Conservation (phyloP, 1,284 basidiomycete genomes). For the Melampsora americana region DNA sequence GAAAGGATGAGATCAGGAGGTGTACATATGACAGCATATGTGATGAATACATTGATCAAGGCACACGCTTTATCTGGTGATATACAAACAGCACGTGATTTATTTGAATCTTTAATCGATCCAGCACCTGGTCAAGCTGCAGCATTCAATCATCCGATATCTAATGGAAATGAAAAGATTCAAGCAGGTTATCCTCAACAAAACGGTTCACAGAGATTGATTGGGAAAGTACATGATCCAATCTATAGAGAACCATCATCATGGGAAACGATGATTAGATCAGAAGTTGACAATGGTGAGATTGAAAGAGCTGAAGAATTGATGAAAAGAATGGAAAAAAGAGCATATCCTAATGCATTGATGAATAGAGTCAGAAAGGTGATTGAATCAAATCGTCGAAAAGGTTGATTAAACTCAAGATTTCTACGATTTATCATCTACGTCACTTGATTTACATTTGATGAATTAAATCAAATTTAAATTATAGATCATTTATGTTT, state of each 20-base stretch:
- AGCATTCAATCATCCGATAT: constrained; percentile 54
- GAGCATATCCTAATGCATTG: constrained; percentile 58
- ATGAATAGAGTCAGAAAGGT: constrained; percentile 45
- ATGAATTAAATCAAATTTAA: too few relatives aligned
- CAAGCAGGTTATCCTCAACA: not conserved
- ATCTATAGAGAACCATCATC: constrained; percentile 82
- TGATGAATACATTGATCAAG: constrained; percentile 87
- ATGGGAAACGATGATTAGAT: constrained; percentile 71
- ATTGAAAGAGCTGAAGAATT: constrained; percentile 68
- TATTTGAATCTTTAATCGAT: constrained; percentile 87
- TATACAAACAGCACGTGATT: constrained; percentile 66
- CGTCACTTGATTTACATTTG: too few relatives aligned
- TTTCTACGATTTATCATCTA: too few relatives aligned
- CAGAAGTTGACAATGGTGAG: constrained; percentile 77
- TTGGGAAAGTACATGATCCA: constrained; percentile 59
- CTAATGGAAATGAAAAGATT: constrained; percentile 3
- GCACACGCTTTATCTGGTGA: constrained; percentile 73
- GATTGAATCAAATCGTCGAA: not conserved
- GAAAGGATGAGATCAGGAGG: constrained; percentile 64
- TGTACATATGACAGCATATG: constrained; percentile 89
- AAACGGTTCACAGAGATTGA: constrained; percentile 46
- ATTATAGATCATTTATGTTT: too few relatives aligned
- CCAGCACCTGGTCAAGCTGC: constrained; percentile 57
- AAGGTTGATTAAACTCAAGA: not conserved
- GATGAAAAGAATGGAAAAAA: constrained; percentile 69